Conservation (phyloP, 306 rosid species). For the Carpinus fangiana region DNA sequence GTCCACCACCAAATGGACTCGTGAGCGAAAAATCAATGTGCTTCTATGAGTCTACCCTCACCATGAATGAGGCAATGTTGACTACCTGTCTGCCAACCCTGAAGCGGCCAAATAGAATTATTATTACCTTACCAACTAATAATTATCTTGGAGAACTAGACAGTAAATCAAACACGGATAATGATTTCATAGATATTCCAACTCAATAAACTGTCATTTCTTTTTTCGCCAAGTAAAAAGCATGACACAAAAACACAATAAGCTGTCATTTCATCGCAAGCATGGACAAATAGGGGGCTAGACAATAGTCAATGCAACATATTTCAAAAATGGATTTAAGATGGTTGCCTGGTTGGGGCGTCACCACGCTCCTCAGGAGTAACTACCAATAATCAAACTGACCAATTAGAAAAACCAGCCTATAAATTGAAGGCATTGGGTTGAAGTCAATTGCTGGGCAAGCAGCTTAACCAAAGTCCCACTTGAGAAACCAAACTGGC, state of each 20-base stretch:
- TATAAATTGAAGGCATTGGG: not conserved
- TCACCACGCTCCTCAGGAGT: not conserved
- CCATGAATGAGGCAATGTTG: slow-evolving; percentile 43
- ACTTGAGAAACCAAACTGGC: not conserved
- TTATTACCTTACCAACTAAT: not conserved
- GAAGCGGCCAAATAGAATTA: not conserved
- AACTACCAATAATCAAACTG: not conserved
- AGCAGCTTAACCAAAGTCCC: not conserved
- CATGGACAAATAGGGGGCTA: not conserved
- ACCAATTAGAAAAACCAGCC: not conserved
- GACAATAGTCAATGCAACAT: not conserved
- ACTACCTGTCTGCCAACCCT: slow-evolving; percentile 43
- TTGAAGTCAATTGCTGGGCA: not conserved
- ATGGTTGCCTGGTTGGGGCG: no score
- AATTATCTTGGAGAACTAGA: not conserved
- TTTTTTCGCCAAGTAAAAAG: no score
- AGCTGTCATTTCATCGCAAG: not conserved
- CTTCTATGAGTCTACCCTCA: slow-evolving; percentile 41
- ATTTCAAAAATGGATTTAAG: not conserved
- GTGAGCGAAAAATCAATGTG: slow-evolving; percentile 42
- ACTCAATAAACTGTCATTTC: no score
- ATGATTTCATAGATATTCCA: no score
- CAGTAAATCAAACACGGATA: not conserved
- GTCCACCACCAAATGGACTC: slow-evolving; percentile 44
- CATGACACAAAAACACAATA: not conserved